Conservation (phyloP, 768 basidiomycete species). For the Russula griseocarnosa region DNA sequence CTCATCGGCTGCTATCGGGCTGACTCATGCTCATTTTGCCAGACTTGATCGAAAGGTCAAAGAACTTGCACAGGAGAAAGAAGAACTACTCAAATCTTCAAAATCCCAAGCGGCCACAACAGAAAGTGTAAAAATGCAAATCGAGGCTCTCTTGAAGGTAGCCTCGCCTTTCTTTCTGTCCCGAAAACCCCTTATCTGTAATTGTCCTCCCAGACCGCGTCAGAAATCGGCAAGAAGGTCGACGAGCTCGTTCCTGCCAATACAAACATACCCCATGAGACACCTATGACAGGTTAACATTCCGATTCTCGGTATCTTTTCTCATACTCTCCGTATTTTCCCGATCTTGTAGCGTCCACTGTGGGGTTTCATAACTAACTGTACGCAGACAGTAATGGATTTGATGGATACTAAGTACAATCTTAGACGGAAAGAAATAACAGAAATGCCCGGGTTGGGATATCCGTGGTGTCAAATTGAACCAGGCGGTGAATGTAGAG, state of each 20-base stretch:
- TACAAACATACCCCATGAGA: conserved; percentile 2
- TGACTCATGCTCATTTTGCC: conserved; percentile 20
- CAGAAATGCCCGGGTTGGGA: conserved; percentile 18
- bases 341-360: neutral
- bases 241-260: conserved; percentile 25
- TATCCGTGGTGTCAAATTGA: conserved; percentile 8
- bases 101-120: conserved; percentile 65
- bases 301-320: neutral
- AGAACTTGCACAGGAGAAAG: conserved; percentile 65
- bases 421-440: conserved; percentile 1
- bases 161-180: conserved; percentile 1
- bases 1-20: conserved; percentile 22
- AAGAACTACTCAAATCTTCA: conserved; percentile 76
- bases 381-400: conserved; percentile 11
- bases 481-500: conserved; percentile 11
- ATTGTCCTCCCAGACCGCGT: conserved; percentile 23
- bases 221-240: conserved; percentile 28
- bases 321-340: neutral
- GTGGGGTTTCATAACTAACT: neutral
- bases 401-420: conserved; percentile 20
- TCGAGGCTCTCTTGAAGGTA: conserved; percentile 75
- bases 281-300: neutral
- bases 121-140: conserved; percentile 74
- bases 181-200: neutral
- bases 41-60: conserved; percentile 71